Conservation (phyloP, 2,329 filamentous ascomycete genomes). For the Aspergillus aculeatinus region DNA sequence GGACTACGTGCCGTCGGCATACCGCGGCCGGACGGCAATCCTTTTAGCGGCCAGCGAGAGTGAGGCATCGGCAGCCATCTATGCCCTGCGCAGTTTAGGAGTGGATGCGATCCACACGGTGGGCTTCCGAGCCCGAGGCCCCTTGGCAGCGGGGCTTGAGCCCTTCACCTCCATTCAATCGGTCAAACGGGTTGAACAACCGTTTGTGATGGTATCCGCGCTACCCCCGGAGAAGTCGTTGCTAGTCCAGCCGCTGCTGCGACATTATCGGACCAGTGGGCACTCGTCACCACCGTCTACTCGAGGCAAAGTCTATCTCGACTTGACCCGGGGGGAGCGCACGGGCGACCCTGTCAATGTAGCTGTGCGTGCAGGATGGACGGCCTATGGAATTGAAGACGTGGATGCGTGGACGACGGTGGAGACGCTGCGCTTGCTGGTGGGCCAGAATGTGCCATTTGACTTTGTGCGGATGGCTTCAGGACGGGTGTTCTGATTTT, state of each 20-base stretch:
- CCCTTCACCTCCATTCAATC: slow-evolving; percentile 70
- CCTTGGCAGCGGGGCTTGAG: slow-evolving; percentile 64
- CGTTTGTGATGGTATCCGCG: slow-evolving; percentile 79
- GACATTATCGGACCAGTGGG: slow-evolving; percentile 61
- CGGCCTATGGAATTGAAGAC: slow-evolving; percentile 74
- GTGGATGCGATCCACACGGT: slow-evolving; percentile 81
- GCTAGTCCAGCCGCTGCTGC: slow-evolving; percentile 73
- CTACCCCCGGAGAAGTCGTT: slow-evolving; percentile 75
- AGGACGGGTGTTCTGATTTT: slow-evolving; percentile 52
- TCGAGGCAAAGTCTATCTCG: slow-evolving; percentile 71
- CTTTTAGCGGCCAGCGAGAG: slow-evolving; percentile 71
- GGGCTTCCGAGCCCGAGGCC: slow-evolving; percentile 64
- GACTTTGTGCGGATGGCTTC: slow-evolving; percentile 78
- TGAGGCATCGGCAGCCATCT: slow-evolving; percentile 76
- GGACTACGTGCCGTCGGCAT: slow-evolving; percentile 80
- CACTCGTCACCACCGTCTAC: slow-evolving; percentile 36
- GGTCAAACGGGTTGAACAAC: slow-evolving; percentile 74
- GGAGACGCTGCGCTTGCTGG: slow-evolving; percentile 72
- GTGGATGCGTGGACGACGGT: slow-evolving; percentile 82
- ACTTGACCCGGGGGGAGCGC: slow-evolving; percentile 68
- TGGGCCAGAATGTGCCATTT: slow-evolving; percentile 84
- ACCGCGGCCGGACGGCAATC: slow-evolving; percentile 71
- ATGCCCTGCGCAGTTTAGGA: slow-evolving; percentile 71
- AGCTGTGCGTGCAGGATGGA: slow-evolving; percentile 73
- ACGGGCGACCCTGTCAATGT: slow-evolving; percentile 68